Percentiles rank a stretch among this genome's conserved stretches.
phyloP scores from a whole-genome alignment of 2,329 filamentous ascomycete genomes.

The Verticillium albo-atrum region DNA sequence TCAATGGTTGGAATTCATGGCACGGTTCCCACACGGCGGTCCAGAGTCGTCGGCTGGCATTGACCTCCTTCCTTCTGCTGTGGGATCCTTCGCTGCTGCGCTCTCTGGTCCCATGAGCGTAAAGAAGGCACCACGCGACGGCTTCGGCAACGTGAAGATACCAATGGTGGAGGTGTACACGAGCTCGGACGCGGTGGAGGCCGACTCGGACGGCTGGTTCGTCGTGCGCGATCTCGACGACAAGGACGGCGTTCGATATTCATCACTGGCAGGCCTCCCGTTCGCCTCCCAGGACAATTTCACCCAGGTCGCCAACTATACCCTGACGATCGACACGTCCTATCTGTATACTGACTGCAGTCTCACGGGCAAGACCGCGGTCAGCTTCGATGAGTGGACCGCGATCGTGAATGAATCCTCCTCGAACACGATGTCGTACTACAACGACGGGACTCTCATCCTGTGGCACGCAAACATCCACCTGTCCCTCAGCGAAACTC shows the following conservation, averaged over 20 bases:
- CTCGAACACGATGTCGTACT: too few relatives aligned
- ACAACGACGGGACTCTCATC: too few relatives aligned
- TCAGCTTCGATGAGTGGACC: too few relatives aligned
- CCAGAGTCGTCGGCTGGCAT: neutral
- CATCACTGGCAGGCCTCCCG: neutral
- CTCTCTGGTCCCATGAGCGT: neutral
- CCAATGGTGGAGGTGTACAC: neutral
- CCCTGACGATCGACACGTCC: neutral
- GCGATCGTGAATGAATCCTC: too few relatives aligned
- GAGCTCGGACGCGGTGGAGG: neutral
- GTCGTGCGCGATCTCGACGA: neutral
- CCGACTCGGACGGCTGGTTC: neutral
- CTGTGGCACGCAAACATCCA: too few relatives aligned
- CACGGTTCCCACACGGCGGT: neutral
- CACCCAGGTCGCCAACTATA: neutral
- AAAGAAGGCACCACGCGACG: neutral
- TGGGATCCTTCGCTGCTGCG: neutral
- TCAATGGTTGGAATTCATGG: conserved; percentile 2
- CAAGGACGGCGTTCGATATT: neutral
- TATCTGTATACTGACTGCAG: neutral
- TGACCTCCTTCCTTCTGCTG: neutral
- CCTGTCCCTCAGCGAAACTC: neutral
- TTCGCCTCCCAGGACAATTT: neutral
- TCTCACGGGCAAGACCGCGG: neutral
- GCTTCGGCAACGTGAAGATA: conserved; percentile 5